phyloP scores from a whole-genome alignment of 768 basidiomycete species.

The Erythrobasidium yunnanense region DNA sequence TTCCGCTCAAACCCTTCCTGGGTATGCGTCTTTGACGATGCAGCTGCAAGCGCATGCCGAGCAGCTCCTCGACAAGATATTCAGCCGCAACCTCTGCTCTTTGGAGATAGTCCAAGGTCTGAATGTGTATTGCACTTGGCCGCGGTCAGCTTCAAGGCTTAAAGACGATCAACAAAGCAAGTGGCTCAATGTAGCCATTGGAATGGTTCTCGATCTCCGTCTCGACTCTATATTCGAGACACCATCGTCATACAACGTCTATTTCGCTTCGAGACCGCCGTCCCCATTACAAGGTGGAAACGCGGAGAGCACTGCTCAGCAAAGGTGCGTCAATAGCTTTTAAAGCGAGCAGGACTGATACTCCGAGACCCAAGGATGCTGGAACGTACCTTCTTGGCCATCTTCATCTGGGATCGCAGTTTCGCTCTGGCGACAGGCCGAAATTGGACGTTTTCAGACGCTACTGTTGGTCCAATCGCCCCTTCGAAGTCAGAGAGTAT shows the following conservation, averaged over 20 bases:
- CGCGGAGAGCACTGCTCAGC: too few species aligned
- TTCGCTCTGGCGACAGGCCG: not conserved
- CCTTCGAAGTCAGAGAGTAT: too few species aligned
- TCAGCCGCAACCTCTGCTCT: not conserved
- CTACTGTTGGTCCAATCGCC: not conserved
- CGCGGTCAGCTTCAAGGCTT: not conserved
- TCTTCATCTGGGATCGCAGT: not conserved
- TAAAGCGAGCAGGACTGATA: too few species aligned
- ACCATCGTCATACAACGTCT: not conserved
- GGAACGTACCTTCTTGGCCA: not conserved
- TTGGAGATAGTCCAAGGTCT: not conserved
- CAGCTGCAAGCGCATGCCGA: not conserved
- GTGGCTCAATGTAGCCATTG: not conserved
- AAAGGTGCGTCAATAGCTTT: too few species aligned
- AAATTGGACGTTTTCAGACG: not conserved
- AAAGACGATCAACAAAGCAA: not conserved
- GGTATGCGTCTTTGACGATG: not conserved
- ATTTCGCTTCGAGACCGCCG: too few species aligned
- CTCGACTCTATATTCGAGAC: not conserved
- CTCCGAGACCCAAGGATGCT: too few species aligned
- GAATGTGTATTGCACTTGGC: not conserved
- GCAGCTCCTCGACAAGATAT: not conserved
- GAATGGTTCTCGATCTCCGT: not conserved
- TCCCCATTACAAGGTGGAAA: too few species aligned
- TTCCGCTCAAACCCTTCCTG: not conserved